Evolutionary conservation across 2,329 filamentous ascomycete genomes (phyloP), one percentile per base, ranked within the genome.

Genomic region (Alternaria sp.): DNA sequence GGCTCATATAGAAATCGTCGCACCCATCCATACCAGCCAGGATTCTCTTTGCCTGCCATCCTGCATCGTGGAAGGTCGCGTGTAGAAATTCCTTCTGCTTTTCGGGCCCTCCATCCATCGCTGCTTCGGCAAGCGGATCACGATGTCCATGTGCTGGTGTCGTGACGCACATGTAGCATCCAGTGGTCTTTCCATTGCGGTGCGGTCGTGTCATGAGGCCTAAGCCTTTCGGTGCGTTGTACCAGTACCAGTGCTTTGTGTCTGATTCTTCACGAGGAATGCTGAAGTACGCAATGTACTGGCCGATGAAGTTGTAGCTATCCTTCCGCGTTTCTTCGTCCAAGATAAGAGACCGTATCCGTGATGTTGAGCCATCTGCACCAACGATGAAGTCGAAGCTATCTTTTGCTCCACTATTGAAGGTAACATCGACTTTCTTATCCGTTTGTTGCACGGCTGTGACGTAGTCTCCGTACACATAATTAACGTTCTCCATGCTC

Each of bases 1-100:
- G 73, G 20, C 79, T 67, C 55, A 76, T 77, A 74, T 86, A 86
- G 61, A 86, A 85, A 63, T 85, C 80, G 1, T 80, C 68, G 5
- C 76, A 60, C 36, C 62, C 46, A 3, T 76, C 65, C 70, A 88
- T 73, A 0, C 70, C 78, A 2, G 79, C 66, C 1, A 88, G 34
- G 1, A 87, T 66, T 16, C 82, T 63, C 0, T 80, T 67, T 0
- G 77, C 69, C 57, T 83, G 69, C 84, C 83, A 87, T 1, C 82
- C 84, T 0, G 75, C 75, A 44, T 78, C 82, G 2, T 66, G 59
- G 42, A 79, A 81, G 2, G 64, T 52, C 4, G 70, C 46, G 0
- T 70, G 68, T 38, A 83, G 59, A 0, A 75, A 75, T 3, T 72
- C 63, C 64, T 84, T 85, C 63, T 85, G 76, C 38, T 76, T 75